Evolutionary conservation across 352 stramenopile genomes (phyloP), one percentile per base, ranked within the genome.

Genomic region (Pythium myriotylum): DNA sequence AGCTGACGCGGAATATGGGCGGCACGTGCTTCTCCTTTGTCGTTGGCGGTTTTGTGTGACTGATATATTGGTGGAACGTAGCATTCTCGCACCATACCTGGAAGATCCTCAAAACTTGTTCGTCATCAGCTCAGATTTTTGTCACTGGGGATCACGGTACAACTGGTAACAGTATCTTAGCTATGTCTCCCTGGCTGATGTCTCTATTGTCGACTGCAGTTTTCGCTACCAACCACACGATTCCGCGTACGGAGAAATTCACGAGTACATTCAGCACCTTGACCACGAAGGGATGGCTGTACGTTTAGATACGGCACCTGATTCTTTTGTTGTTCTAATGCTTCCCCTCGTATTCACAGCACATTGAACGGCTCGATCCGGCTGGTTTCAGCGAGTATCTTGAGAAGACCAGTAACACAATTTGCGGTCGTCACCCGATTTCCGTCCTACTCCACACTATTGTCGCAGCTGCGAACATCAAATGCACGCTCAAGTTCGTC

Each of bases 81-180:
- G 82, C 54, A 86, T 98, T 41, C 70, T 99, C 51, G 83, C 89
- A 12, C 79, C 92, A 7, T 97, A 97, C 69, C 68, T 99, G n/a
- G 87, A 91, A 35, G 80, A 98, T 55, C 71, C 83, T 9, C 73
- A 89, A 49, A 97, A 98, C 64, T 78, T 99, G 27, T 98, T 98
- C 55, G 84, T 99, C 14, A 85, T 99, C 68, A 98, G 92, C 71
- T 97, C 89, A 9, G 97, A 99, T 66, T 99, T 99, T 79, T 99
- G 95, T 62, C 97, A 99, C 70, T 99, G 96, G 92, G 95, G 94
- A 19, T 77, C 72, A 24, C 70, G 92, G 84, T 91, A 35, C 5
- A 35, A 35, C 29, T 10, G 29, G n/a, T n/a, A n/a, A n/a, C n/a
- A n/a, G n/a, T n/a, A n/a, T n/a, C n/a, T n/a, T n/a, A n/a, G n/a